Evolutionary conservation across 331 rosid genomes (phyloP).

Genomic region (Acacia pycnantha): DNA sequence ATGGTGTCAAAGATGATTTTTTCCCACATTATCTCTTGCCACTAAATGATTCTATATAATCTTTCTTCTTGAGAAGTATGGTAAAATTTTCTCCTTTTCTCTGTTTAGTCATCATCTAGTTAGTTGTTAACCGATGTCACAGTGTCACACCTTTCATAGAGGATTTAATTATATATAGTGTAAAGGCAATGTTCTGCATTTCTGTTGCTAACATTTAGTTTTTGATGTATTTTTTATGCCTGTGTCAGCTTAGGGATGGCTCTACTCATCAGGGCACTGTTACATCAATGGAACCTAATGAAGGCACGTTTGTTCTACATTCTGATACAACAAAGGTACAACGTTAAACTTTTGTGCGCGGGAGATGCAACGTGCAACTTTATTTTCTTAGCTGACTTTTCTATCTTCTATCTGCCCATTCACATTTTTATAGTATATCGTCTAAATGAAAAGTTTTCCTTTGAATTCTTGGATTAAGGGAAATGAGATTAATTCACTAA

Average conservation of each 20-base stretch:
- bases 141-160: background rate
- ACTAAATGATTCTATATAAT: too few species aligned
- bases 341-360: background rate
- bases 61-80: too few species aligned
- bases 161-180: background rate
- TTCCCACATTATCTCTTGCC: too few species aligned
- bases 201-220: slow-evolving; percentile 13
- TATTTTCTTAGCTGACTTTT: background rate
- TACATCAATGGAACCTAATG: slow-evolving; percentile 94
- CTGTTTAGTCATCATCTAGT: background rate
- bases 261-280: slow-evolving; percentile 91
- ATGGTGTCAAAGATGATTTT: too few species aligned
- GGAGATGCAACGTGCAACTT: background rate
- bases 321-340: slow-evolving; percentile 70
- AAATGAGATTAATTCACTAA: background rate
- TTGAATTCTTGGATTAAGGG: background rate
- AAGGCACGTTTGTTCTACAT: slow-evolving; percentile 75
- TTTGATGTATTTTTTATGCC: slow-evolving; percentile 15
- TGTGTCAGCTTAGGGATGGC: slow-evolving; percentile 78
- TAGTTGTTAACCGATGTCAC: background rate
- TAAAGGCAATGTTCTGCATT: background rate
- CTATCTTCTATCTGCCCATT: background rate
- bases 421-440: background rate
- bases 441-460: background rate
- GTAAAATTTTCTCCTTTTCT: background rate